A percentile compares a stretch with the other conserved stretches of the same genome.
Conservation (phyloP, 768 basidiomycete genomes). For the Lactarius tabidus region DNA sequence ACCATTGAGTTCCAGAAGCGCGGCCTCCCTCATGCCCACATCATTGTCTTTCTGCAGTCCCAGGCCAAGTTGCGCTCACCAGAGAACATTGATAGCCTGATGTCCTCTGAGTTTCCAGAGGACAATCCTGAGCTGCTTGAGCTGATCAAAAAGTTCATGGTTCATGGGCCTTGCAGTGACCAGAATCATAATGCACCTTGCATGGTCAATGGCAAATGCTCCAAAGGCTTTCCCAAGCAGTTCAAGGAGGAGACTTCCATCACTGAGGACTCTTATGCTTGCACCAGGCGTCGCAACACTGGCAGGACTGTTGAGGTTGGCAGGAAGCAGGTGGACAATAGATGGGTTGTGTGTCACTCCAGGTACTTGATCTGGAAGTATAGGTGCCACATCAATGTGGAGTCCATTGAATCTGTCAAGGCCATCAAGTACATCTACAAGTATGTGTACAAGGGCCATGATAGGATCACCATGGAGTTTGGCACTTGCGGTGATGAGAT, state of each 20-base stretch:
- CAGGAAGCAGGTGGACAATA: conserved; percentile 34
- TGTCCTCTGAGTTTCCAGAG: conserved; percentile 45
- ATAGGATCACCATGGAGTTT: conserved; percentile 36
- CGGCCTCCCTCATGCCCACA: conserved; percentile 52
- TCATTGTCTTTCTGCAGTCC: conserved; percentile 41
- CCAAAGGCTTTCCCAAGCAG: conserved; percentile 42
- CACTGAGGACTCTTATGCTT: conserved; percentile 41
- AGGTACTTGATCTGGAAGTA: conserved; percentile 36
- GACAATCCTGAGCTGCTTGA: conserved; percentile 38
- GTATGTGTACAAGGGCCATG: conserved; percentile 48
- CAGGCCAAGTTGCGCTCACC: conserved; percentile 35
- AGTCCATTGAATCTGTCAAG: conserved; percentile 37
- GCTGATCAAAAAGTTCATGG: conserved; percentile 40
- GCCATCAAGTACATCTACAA: conserved; percentile 47
- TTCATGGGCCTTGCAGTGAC: conserved; percentile 47
- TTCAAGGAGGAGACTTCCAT: conserved; percentile 37
- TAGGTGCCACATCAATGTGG: conserved; percentile 49
- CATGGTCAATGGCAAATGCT: conserved; percentile 41
- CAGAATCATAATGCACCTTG: conserved; percentile 36
- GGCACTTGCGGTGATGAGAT: conserved; percentile 35
- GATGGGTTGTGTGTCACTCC: conserved; percentile 41
- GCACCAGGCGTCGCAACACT: conserved; percentile 38
- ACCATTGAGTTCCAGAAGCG: conserved; percentile 57
- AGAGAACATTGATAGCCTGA: conserved; percentile 38
- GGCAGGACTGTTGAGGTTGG: conserved; percentile 31